These are phyloP conservation scores for Xylaria sp. DNA, from an alignment of 2,329 filamentous ascomycete genomes.

Conservation along the genomic window DNA sequence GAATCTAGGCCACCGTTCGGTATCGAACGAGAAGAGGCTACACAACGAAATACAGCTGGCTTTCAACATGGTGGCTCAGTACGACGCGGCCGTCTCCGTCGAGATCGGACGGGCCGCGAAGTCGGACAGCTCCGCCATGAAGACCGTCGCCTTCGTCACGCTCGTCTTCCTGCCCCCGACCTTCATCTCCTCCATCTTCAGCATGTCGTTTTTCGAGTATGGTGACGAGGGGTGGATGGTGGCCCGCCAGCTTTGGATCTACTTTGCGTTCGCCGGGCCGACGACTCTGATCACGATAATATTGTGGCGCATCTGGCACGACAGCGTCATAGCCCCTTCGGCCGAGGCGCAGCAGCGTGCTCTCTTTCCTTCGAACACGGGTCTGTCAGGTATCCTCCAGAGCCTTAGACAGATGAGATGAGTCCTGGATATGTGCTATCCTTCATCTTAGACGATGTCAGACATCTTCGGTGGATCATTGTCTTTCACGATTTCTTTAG, in stretches of 20 bases:
- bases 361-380: too few species aligned
- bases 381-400: too few species aligned
- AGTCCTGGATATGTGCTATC: too few species aligned
- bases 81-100: slow-evolving; percentile 43
- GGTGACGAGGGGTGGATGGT: slow-evolving; percentile 28
- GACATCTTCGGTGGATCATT: too few species aligned
- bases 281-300: slow-evolving; percentile 22
- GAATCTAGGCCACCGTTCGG: slow-evolving; percentile 41
- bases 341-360: too few species aligned
- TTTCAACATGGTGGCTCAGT: slow-evolving; percentile 48
- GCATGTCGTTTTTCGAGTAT: slow-evolving; percentile 48
- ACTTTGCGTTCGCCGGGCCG: slow-evolving; percentile 35
- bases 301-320: slow-evolving; percentile 21
- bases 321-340: too few species aligned
- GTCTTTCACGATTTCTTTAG: too few species aligned
- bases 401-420: too few species aligned
- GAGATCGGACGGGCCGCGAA: slow-evolving; percentile 44
- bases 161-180: slow-evolving; percentile 54
- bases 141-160: slow-evolving; percentile 52
- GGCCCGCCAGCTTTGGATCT: slow-evolving; percentile 37
- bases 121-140: slow-evolving; percentile 55
- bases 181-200: slow-evolving; percentile 52
- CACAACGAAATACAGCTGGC: slow-evolving; percentile 58
- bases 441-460: too few species aligned
- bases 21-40: slow-evolving; percentile 49